Evolutionary conservation across 2,329 filamentous ascomycete species (phyloP).

Genomic region (Colletotrichum sp.): DNA sequence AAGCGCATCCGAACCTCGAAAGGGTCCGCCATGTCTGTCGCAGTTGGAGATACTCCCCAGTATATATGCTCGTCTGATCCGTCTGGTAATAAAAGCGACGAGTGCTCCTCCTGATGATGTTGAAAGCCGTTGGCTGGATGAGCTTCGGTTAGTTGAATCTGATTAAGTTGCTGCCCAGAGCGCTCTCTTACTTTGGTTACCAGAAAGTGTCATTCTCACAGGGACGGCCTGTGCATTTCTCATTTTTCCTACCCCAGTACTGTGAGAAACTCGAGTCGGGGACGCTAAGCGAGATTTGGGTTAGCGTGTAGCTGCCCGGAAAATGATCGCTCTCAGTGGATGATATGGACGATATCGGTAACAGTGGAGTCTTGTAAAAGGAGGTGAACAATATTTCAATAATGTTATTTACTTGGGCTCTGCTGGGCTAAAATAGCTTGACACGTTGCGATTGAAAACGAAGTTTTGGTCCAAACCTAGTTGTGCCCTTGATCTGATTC

Average conservation of each 20-base stretch:
- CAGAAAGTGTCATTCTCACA: background rate
- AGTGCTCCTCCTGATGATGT: background rate
- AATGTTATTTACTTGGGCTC: background rate
- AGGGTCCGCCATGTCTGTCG: constrained; percentile 70
- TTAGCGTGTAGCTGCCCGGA: background rate
- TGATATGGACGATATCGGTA: constrained; percentile 14
- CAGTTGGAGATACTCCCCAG: background rate
- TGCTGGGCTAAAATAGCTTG: background rate
- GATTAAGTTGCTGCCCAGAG: background rate
- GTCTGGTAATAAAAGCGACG: background rate
- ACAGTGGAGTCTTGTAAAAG: constrained; percentile 14
- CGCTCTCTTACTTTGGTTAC: background rate
- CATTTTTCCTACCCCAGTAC: background rate
- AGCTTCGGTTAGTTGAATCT: background rate
- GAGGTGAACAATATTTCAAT: constrained; percentile 11
- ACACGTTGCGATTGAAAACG: background rate
- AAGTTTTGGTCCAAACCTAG: background rate
- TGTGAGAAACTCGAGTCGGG: background rate
- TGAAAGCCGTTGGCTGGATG: background rate
- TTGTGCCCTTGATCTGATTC: background rate
- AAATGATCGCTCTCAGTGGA: constrained; percentile 8
- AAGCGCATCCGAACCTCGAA: constrained; percentile 99
- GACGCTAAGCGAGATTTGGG: background rate
- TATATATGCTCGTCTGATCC: background rate
- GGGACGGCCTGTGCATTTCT: background rate